Percentiles rank a stretch among this genome's conserved stretches.
phyloP scores from a whole-genome alignment of 495 filamentous ascomycete genomes.

The Tuber magnatum region DNA sequence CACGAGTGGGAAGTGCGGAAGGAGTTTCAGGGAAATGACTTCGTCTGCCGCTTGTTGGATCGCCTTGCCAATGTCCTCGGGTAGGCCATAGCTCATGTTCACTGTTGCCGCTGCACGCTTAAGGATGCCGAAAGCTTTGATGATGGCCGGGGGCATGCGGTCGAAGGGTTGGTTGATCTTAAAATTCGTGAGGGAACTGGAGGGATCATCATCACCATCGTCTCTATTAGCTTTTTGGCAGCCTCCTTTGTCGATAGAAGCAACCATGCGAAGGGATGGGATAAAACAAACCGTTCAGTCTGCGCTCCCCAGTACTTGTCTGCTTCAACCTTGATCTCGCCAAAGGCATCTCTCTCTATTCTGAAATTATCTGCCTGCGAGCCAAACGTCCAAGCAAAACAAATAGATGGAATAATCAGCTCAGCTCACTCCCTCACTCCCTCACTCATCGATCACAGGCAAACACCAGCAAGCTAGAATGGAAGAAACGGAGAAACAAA shows the following conservation, averaged over 20 bases:
- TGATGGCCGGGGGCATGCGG: conserved; percentile 88
- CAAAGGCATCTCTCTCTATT: conserved; percentile 94
- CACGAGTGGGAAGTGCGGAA: conserved; percentile 97
- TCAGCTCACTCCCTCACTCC: neutral
- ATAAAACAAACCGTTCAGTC: conserved; percentile 67
- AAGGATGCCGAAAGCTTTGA: conserved; percentile 91
- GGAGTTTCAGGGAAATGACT: conserved; percentile 85
- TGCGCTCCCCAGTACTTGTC: conserved; percentile 99
- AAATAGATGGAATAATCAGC: neutral
- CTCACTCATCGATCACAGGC: neutral
- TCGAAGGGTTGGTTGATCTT: conserved; percentile 98
- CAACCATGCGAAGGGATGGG: neutral
- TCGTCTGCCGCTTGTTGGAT: conserved; percentile 91
- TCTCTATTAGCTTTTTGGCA: conserved; percentile 30
- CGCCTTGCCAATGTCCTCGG: conserved; percentile 84
- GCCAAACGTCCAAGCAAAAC: neutral
- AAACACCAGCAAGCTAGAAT: neutral
- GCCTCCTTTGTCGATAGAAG: neutral
- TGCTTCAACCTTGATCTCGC: conserved; percentile 81
- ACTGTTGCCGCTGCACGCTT: conserved; percentile 95
- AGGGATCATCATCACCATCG: conserved; percentile 15
- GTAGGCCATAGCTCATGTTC: conserved; percentile 91
- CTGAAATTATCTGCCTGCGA: conserved; percentile 51
- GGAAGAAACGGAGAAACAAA: conserved; percentile 8
- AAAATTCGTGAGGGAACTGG: conserved; percentile 86